These are phyloP conservation scores for Musa troglodytarum DNA, from an alignment of 176 grass and related monocot genomes.

Conservation along the genomic window DNA sequence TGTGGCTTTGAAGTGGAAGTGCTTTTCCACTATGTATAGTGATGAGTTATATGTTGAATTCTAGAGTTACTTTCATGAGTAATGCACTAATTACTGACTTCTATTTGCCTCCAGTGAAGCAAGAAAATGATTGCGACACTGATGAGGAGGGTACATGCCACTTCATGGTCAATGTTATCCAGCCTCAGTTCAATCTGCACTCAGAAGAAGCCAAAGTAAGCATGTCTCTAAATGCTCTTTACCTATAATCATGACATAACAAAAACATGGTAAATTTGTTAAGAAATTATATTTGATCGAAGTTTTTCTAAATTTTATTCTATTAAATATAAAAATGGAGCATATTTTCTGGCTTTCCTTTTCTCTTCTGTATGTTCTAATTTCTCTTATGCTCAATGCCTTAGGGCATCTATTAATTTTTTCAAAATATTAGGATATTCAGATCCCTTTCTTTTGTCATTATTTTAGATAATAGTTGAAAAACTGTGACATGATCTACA, in stretches of 20 bases:
- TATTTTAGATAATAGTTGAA: too few species aligned
- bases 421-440: not conserved
- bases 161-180: slow-evolving; percentile 92
- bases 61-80: not conserved
- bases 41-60: not conserved
- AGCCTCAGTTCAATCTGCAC: slow-evolving; percentile 98
- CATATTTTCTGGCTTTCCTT: not conserved
- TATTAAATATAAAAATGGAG: not conserved
- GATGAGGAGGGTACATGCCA: slow-evolving; percentile 80
- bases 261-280: too few species aligned
- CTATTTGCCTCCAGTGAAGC: slow-evolving; percentile 38
- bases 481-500: too few species aligned
- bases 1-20: not conserved
- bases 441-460: too few species aligned
- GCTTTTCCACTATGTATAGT: not conserved
- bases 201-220: slow-evolving; percentile 99
- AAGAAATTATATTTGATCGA: not conserved
- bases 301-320: not conserved
- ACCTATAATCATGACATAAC: too few species aligned
- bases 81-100: slow-evolving; percentile 12
- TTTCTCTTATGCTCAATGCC: not conserved
- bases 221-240: slow-evolving; percentile 7
- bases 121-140: slow-evolving; percentile 35
- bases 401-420: not conserved
- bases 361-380: not conserved